phyloP scores from a whole-genome alignment of 2,329 filamentous ascomycete species.

The Plectosphaerella cucumerina region DNA sequence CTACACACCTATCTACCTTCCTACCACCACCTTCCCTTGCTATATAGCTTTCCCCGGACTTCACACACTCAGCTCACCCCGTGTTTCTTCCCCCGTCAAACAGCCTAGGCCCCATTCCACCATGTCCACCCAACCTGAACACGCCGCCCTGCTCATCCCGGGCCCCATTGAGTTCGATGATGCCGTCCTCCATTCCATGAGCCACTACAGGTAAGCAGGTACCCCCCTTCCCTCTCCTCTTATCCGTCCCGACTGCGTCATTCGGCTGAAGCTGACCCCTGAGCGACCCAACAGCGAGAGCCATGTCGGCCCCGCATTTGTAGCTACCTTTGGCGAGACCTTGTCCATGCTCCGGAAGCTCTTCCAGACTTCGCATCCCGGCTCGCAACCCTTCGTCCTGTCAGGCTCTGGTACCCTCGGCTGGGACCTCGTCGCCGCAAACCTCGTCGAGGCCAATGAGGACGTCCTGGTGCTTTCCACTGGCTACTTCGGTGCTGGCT shows the following conservation, averaged over 20 bases:
- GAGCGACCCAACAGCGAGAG: constrained; percentile 64
- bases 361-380: constrained; percentile 81
- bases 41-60: neutral
- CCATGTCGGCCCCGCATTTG: constrained; percentile 86
- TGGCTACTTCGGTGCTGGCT: constrained; percentile 95
- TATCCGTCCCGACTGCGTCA: constrained; percentile 1
- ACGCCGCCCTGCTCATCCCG: constrained; percentile 83
- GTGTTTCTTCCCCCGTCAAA: neutral
- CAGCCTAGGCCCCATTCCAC: constrained; percentile 19
- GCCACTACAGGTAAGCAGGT: constrained; percentile 70
- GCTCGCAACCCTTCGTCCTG: constrained; percentile 87
- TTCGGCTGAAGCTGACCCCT: constrained; percentile 10
- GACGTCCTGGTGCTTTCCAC: constrained; percentile 90
- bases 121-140: constrained; percentile 60
- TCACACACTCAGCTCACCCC: neutral
- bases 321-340: constrained; percentile 86
- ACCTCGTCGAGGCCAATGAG: constrained; percentile 84
- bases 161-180: constrained; percentile 98
- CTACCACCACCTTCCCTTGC: neutral
- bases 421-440: constrained; percentile 95
- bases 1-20: constrained; percentile 1
- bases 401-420: constrained; percentile 93
- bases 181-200: constrained; percentile 92
- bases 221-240: neutral
- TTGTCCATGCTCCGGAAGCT: constrained; percentile 85